phyloP scores from a whole-genome alignment of 1,284 basidiomycete genomes.

The Sanghuangporus baumii region DNA sequence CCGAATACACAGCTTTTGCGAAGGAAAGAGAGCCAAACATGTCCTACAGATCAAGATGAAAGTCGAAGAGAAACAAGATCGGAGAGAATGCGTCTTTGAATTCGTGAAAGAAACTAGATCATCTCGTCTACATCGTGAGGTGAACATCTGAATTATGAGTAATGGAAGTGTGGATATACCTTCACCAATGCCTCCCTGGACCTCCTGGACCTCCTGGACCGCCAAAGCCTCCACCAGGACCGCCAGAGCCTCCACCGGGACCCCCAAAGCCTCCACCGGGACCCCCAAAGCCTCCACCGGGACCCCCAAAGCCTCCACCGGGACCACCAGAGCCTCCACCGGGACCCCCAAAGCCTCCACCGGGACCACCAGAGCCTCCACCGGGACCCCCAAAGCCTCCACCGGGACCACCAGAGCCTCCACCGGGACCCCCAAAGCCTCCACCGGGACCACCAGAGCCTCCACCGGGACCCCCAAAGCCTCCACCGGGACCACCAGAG shows the following conservation, averaged over 20 bases:
- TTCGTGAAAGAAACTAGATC: too few relatives aligned
- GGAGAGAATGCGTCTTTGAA: too few relatives aligned
- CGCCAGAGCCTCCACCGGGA: background rate
- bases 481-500: background rate
- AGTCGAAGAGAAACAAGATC: too few relatives aligned
- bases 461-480: background rate
- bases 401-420: background rate
- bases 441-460: background rate
- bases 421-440: background rate
- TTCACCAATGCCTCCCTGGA: too few relatives aligned
- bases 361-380: background rate
- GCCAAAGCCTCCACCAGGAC: background rate
- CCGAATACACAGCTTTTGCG: too few relatives aligned
- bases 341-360: too few relatives aligned
- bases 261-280: background rate
- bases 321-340: background rate
- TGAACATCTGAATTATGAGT: too few relatives aligned
- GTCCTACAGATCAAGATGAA: too few relatives aligned
- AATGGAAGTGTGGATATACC: too few relatives aligned
- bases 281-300: background rate
- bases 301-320: background rate
- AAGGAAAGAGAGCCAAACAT: too few relatives aligned
- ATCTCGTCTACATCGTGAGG: too few relatives aligned
- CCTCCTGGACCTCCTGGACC: background rate
- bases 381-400: background rate